These are phyloP conservation scores for Colletotrichum australisinense DNA, from an alignment of 2,329 filamentous ascomycete species.

Conservation along the genomic window DNA sequence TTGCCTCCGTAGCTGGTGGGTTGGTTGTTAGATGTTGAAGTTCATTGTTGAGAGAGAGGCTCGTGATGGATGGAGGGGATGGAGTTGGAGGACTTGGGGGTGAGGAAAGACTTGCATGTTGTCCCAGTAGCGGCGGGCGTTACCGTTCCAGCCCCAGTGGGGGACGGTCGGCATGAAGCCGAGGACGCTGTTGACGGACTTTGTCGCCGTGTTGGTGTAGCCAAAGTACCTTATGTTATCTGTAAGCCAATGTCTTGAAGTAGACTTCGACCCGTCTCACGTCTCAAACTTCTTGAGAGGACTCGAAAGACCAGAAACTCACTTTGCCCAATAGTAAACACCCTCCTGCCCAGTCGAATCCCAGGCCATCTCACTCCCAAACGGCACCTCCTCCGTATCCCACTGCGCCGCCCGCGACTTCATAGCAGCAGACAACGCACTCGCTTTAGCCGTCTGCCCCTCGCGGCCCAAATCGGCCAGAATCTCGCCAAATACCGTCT, in stretches of 20 bases:
- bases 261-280: too few relatives aligned
- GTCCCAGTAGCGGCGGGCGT: constrained; percentile 70
- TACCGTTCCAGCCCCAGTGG: constrained; percentile 73
- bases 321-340: constrained; percentile 68
- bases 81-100: too few relatives aligned
- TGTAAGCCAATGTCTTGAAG: background rate
- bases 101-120: constrained; percentile 53
- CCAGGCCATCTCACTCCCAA: constrained; percentile 72
- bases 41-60: too few relatives aligned
- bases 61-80: too few relatives aligned
- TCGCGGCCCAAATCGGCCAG: constrained; percentile 62
- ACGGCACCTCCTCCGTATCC: constrained; percentile 62
- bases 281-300: too few relatives aligned
- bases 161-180: constrained; percentile 68
- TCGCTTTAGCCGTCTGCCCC: constrained; percentile 51
- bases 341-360: constrained; percentile 72
- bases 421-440: constrained; percentile 58
- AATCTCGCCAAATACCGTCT: constrained; percentile 66
- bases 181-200: constrained; percentile 64
- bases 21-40: too few relatives aligned
- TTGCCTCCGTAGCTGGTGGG: constrained; percentile 53
- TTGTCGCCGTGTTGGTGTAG: constrained; percentile 54
- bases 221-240: constrained; percentile 54
- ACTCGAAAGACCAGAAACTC: constrained; percentile 20
- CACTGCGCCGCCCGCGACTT: constrained; percentile 58